Evolutionary conservation across 306 rosid genomes (phyloP).

Genomic region (Styphnolobium japonicum): DNA sequence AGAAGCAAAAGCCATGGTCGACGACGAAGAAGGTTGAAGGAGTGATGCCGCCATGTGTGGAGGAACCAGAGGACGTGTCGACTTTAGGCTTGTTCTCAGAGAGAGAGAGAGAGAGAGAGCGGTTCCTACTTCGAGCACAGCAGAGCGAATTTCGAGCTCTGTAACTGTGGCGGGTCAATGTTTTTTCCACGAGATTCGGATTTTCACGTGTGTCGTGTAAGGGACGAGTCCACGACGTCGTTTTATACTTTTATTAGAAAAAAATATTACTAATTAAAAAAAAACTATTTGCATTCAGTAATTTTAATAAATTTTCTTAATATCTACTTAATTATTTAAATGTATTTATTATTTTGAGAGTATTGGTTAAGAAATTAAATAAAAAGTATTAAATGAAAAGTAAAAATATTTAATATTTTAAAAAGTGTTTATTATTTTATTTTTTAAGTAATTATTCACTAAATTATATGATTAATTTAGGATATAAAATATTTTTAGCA

Average conservation of each 20-base stretch:
- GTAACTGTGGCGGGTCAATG: conserved; percentile 49
- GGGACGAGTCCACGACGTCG: conserved; percentile 22
- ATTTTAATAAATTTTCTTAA: no score
- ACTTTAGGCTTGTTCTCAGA: conserved; percentile 24
- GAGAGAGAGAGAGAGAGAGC: not conserved
- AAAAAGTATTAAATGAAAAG: no score
- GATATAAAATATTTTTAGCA: no score
- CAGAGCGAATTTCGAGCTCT: conserved; percentile 5
- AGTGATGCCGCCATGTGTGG: conserved; percentile 65
- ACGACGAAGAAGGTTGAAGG: conserved; percentile 43
- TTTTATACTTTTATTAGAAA: not conserved
- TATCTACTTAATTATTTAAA: no score
- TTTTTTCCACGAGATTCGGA: conserved; percentile 25
- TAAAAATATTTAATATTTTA: no score
- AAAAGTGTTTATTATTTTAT: no score
- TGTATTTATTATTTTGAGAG: no score
- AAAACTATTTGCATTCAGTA: no score
- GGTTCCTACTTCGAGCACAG: not conserved
- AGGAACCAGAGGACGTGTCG: not conserved
- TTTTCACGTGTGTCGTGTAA: conserved; percentile 1
- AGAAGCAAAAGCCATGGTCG: conserved; percentile 27
- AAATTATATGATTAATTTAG: no score
- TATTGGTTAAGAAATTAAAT: no score
- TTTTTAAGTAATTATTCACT: no score
- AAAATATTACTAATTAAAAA: not conserved